Conservation (phyloP, 2,329 filamentous ascomycete genomes). For the Colletotrichum gloeosporioides region DNA sequence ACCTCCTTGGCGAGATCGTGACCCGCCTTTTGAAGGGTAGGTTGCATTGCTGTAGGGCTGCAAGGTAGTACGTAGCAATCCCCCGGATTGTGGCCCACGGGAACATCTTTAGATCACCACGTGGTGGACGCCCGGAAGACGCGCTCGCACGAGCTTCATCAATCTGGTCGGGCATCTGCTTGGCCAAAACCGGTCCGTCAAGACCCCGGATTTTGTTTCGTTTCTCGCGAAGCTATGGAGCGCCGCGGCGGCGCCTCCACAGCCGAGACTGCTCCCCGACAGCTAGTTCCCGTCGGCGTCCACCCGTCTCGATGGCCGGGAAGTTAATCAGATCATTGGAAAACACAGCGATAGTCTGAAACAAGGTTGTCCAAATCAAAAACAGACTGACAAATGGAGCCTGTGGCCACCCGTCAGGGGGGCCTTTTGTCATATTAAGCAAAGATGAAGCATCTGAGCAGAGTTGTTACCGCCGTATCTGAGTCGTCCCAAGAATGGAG, state of each 20-base stretch:
- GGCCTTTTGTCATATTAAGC: not conserved
- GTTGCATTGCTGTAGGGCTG: not conserved
- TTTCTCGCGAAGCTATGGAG: not conserved
- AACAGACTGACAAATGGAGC: not conserved
- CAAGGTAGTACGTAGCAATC: not conserved
- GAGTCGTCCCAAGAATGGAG: not conserved
- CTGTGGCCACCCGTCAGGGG: not conserved
- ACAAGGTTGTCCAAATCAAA: not conserved
- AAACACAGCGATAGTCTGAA: not conserved
- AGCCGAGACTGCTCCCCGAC: not conserved
- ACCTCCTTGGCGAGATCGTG: not conserved
- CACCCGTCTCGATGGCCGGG: not conserved
- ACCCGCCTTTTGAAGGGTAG: not conserved
- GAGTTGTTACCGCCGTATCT: not conserved
- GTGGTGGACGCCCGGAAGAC: not conserved
- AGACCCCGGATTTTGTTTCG: not conserved
- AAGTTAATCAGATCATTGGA: not conserved
- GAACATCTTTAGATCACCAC: not conserved
- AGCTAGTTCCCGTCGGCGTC: not conserved
- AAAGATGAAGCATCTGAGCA: not conserved
- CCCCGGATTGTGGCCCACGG: not conserved
- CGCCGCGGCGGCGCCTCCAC: not conserved
- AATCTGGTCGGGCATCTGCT: not conserved
- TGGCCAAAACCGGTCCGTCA: not conserved
- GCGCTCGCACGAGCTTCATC: not conserved